Evolutionary conservation across 2,329 filamentous ascomycete species (phyloP), one percentile per base, ranked within the genome.

Genomic region (Thielaviopsis populi): DNA sequence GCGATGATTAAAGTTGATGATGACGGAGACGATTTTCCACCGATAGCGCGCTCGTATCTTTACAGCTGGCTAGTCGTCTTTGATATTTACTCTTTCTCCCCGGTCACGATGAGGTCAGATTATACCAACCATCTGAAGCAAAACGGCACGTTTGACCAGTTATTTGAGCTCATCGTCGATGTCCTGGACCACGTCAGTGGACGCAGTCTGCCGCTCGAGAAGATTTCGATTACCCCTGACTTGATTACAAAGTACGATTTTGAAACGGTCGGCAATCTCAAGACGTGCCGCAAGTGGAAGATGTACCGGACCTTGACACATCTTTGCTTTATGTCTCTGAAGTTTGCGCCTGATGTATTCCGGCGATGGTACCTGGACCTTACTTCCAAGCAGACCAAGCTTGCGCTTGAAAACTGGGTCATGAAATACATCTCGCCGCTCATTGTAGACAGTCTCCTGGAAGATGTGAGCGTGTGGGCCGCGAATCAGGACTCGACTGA

Each of bases 61-160:
- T 78, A 96, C 33, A 88, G 89, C 11, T 99, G 94, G 94, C 83
- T 89, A 67, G 78, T 97, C 1, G 80, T 96, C 0, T 97, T 95
- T 71, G 90, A 95, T 69, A 86, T 92, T 54, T 95, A 92, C 71
- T 77, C 79, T 19, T 83, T 84, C 22, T 84, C 91, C 13, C 89
- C 91, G 0, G 86, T 88, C 72, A 89, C 90, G 69, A 84, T 97
- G 17, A 88, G 90, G 68, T 83, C 83, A 65, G 85, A 91, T 69
- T 97, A 96, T 70, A 82, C 84, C 0, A 83, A 89, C 27, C 83
- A 88, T 65, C 80, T 99, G 64, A 94, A 91, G 71, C 81, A 87
- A 30, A 85, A 85, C 15, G 81, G 85, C 11, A 85, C 86, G 64
- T 75, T 95, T 0, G 74, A 76, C 0, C 83, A 85, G 0, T 75